Conservation (phyloP, 1,139 yeast species). For the Yamadazyma blattariae region DNA sequence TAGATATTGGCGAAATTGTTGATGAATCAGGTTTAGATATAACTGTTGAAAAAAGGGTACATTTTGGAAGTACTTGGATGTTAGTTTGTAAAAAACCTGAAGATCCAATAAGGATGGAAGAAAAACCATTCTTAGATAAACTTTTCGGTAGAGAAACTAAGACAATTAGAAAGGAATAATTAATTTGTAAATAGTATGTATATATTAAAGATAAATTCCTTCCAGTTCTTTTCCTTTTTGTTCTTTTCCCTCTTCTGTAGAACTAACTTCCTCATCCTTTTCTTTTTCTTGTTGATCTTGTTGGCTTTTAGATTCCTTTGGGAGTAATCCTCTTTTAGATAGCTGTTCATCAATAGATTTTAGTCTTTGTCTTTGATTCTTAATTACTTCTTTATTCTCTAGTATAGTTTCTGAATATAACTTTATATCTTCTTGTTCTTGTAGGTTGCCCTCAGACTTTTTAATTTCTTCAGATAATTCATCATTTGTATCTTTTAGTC, state of each 20-base stretch:
- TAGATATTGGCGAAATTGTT: conserved; percentile 84
- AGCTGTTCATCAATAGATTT: conserved; percentile 24
- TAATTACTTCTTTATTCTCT: conserved; percentile 33
- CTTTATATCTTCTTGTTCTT: conserved; percentile 18
- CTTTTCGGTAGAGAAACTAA: conserved; percentile 38
- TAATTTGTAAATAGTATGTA: conserved; percentile 5
- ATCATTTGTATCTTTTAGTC: conserved; percentile 31
- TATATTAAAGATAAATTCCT: conserved; percentile 7
- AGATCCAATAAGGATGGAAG: conserved; percentile 48
- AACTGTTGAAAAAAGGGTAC: conserved; percentile 74
- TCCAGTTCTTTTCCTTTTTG: conserved; percentile 1
- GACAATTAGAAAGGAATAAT: conserved; percentile 20
- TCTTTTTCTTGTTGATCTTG: background rate
- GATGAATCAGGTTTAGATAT: conserved; percentile 83
- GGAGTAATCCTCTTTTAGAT: conserved; percentile 21
- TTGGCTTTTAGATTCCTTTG: background rate
- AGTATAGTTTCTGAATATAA: conserved; percentile 29
- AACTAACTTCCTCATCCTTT: background rate
- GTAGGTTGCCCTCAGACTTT: conserved; percentile 9
- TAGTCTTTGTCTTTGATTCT: conserved; percentile 25
- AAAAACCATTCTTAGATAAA: conserved; percentile 43
- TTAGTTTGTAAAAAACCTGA: conserved; percentile 71
- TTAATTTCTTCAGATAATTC: conserved; percentile 26
- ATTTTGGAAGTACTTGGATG: conserved; percentile 94
- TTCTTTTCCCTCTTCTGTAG: background rate